Conservation (phyloP, 768 basidiomycete genomes). For the Boletales sp. region DNA sequence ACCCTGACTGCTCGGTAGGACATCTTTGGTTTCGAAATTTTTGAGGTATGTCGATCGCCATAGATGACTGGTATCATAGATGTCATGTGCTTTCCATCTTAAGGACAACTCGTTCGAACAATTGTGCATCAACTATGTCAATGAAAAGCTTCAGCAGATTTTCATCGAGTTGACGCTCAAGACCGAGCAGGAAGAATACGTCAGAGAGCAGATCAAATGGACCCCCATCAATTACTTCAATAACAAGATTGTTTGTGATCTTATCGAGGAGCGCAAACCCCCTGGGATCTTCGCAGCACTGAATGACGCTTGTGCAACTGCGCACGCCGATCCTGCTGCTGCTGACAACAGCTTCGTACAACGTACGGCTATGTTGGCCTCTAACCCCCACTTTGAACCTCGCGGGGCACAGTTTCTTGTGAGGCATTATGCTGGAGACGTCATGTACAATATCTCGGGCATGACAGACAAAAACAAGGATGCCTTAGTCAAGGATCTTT, state of each 20-base stretch:
- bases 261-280: slow-evolving; percentile 94
- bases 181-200: slow-evolving; percentile 99
- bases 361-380: slow-evolving; percentile 73
- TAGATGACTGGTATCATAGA: slow-evolving; percentile 1
- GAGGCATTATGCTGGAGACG: slow-evolving; percentile 97
- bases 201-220: slow-evolving; percentile 98
- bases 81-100: slow-evolving; percentile 21
- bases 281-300: slow-evolving; percentile 97
- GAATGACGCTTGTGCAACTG: slow-evolving; percentile 98
- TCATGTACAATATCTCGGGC: slow-evolving; percentile 94
- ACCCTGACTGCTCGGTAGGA: slow-evolving; percentile 47
- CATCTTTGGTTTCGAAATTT: slow-evolving; percentile 99
- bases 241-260: slow-evolving; percentile 96
- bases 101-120: slow-evolving; percentile 96
- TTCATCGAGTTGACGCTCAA: slow-evolving; percentile 99
- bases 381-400: slow-evolving; percentile 91
- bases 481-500: slow-evolving; percentile 87
- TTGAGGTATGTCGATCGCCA: slow-evolving; percentile 55
- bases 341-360: slow-evolving; percentile 98
- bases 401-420: slow-evolving; percentile 94
- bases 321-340: slow-evolving; percentile 93
- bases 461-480: slow-evolving; percentile 99
- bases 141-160: slow-evolving; percentile 99
- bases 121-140: slow-evolving; percentile 99
- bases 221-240: slow-evolving; percentile 99